Evolutionary conservation across 352 stramenopile genomes (phyloP).

Genomic region (Thraustochytrium sp.): DNA sequence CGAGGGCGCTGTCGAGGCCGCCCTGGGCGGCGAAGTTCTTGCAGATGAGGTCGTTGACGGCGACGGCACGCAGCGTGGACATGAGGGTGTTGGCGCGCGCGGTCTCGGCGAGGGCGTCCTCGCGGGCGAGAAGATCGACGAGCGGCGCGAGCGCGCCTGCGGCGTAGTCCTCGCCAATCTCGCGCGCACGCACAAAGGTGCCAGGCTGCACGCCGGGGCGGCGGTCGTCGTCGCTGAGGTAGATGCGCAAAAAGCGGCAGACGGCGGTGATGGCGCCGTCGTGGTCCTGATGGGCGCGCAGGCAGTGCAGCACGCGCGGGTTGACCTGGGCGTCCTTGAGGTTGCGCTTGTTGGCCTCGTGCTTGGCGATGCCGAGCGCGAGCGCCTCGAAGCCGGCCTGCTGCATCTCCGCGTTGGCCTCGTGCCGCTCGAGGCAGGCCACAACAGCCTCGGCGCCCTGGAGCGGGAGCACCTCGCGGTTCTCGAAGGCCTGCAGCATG

Average conservation of each 20-base stretch:
- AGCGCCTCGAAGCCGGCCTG: slow-evolving; percentile 5
- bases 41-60: slow-evolving; percentile 44
- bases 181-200: slow-evolving; percentile 28
- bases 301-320: neutral
- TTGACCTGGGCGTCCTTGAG: slow-evolving; percentile 34
- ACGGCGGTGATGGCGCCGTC: neutral
- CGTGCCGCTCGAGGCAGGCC: neutral
- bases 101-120: slow-evolving; percentile 16
- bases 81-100: neutral
- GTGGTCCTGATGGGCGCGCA: neutral
- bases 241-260: slow-evolving; percentile 42
- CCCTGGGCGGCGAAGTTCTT: slow-evolving; percentile 42
- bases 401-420: neutral
- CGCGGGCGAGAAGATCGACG: neutral
- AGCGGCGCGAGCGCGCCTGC: slow-evolving; percentile 2
- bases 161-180: slow-evolving; percentile 32
- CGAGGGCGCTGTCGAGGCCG: neutral
- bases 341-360: slow-evolving; percentile 41
- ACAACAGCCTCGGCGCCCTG: slow-evolving; percentile 19
- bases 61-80: neutral
- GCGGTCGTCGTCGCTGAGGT: slow-evolving; percentile 44
- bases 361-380: neutral
- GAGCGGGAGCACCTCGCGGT: slow-evolving; percentile 30
- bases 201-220: slow-evolving; percentile 40
- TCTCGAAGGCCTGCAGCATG: neutral